Conservation (phyloP, 2,329 filamentous ascomycete species). For the Lanzia echinophila region DNA sequence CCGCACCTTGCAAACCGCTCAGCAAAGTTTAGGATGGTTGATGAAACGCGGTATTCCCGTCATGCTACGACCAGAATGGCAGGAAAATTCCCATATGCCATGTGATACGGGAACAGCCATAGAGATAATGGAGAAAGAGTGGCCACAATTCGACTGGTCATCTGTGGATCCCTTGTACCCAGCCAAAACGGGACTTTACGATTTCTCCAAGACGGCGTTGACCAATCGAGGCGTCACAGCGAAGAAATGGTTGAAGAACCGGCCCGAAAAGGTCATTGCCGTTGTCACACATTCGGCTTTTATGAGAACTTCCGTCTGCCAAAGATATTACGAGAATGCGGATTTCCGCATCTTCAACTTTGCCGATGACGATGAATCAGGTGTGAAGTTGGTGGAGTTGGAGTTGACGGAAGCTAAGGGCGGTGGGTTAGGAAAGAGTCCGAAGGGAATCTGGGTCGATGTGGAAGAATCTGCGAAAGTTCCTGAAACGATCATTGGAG, state of each 20-base stretch:
- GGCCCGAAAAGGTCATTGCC: slow-evolving; percentile 30
- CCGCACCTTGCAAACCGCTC: slow-evolving; percentile 27
- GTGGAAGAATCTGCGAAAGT: not conserved
- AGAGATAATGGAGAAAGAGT: slow-evolving; percentile 24
- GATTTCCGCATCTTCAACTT: slow-evolving; percentile 31
- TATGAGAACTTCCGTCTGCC: slow-evolving; percentile 23
- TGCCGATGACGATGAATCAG: slow-evolving; percentile 20
- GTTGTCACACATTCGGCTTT: slow-evolving; percentile 30
- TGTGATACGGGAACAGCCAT: slow-evolving; percentile 28
- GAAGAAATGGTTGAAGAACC: slow-evolving; percentile 23
- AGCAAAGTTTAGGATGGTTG: slow-evolving; percentile 27
- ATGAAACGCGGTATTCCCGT: slow-evolving; percentile 27
- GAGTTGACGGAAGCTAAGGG: slow-evolving; percentile 26
- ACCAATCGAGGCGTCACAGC: slow-evolving; percentile 22
- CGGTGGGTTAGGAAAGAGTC: slow-evolving; percentile 28
- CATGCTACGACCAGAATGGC: slow-evolving; percentile 26
- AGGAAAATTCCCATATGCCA: slow-evolving; percentile 29
- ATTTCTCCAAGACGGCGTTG: slow-evolving; percentile 21
- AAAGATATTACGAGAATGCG: slow-evolving; percentile 26
- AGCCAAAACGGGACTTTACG: slow-evolving; percentile 27
- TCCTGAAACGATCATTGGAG: slow-evolving; percentile 7
- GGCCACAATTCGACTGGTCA: slow-evolving; percentile 31
- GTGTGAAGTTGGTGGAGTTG: slow-evolving; percentile 25
- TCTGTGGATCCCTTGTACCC: slow-evolving; percentile 27
- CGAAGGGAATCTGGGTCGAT: slow-evolving; percentile 16